Conservation (phyloP, 192 early-diverging fungal genomes). For the Linnemannia elongata region DNA sequence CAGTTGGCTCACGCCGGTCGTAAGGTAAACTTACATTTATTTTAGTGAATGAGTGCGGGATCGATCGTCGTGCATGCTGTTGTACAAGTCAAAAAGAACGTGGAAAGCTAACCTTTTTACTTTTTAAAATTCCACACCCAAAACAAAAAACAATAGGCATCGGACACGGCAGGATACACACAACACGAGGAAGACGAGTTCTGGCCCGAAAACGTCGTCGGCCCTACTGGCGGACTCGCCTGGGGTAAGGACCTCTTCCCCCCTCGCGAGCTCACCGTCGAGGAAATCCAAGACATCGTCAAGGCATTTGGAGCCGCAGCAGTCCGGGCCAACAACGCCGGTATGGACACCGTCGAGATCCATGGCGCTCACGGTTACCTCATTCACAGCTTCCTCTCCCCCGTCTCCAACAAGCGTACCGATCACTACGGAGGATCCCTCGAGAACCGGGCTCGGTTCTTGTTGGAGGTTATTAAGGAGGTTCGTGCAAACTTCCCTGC, state of each 20-base stretch:
- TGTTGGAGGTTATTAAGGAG: conserved; percentile 68
- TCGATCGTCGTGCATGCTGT: not conserved
- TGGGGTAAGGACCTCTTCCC: conserved; percentile 45
- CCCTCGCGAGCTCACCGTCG: conserved; percentile 71
- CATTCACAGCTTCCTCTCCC: conserved; percentile 83
- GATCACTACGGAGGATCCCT: conserved; percentile 93
- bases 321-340: conserved; percentile 77
- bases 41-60: too few relatives aligned
- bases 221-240: conserved; percentile 64
- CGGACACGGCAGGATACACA: conserved; percentile 8
- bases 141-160: conserved; percentile 2
- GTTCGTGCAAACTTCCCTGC: conserved; percentile 72
- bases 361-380: conserved; percentile 94
- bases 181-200: conserved; percentile 41
- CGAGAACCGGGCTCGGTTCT: conserved; percentile 76
- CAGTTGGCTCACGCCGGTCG: conserved; percentile 89
- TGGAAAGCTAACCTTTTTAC: not conserved
- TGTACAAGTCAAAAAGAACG: not conserved
- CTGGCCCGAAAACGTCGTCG: conserved; percentile 80
- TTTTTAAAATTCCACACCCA: too few relatives aligned
- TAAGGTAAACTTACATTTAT: conserved; percentile 57
- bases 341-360: conserved; percentile 90
- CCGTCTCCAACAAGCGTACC: conserved; percentile 84
- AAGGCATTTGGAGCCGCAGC: conserved; percentile 76
- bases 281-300: conserved; percentile 74